Evolutionary conservation across 2,329 filamentous ascomycete genomes (phyloP).

Genomic region (Endothia cerciana): DNA sequence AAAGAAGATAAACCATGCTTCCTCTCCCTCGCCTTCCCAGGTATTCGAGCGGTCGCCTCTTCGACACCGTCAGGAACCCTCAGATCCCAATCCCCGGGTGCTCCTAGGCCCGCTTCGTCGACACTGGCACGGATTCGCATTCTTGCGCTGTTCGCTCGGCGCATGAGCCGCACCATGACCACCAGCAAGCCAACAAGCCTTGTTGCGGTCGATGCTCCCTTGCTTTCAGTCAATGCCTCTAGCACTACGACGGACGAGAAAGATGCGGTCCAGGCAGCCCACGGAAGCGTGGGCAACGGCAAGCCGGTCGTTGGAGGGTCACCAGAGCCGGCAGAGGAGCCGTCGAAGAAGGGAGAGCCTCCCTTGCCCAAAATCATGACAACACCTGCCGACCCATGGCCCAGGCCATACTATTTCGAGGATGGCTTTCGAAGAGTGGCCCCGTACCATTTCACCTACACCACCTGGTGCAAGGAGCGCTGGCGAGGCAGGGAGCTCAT

Average conservation of each 20-base stretch:
- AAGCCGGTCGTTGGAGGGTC: not conserved
- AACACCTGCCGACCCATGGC: constrained; percentile 48
- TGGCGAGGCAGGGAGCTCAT: constrained; percentile 83
- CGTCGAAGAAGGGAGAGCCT: constrained; percentile 14
- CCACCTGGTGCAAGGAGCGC: constrained; percentile 90
- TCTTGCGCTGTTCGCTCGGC: constrained; percentile 18
- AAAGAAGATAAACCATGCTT: not conserved
- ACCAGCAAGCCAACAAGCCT: constrained; percentile 12
- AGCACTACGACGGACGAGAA: not conserved
- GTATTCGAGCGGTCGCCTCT: not conserved
- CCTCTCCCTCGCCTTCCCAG: not conserved
- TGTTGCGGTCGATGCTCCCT: constrained; percentile 4
- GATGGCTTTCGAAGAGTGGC: constrained; percentile 80
- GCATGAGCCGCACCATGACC: constrained; percentile 22
- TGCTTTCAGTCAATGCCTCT: not conserved
- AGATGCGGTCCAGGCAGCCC: not conserved
- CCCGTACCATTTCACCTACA: constrained; percentile 93
- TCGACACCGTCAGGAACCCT: not conserved
- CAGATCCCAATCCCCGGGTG: not conserved
- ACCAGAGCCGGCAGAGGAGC: constrained; percentile 1
- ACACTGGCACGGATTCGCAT: constrained; percentile 20
- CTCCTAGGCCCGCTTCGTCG: constrained; percentile 7
- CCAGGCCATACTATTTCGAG: constrained; percentile 79
- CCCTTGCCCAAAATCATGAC: constrained; percentile 34
- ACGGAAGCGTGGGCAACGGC: constrained; percentile 1